Base-by-base conservation (phyloP, 129 eudicot genomes). In the Cynara cardunculus region DNA sequence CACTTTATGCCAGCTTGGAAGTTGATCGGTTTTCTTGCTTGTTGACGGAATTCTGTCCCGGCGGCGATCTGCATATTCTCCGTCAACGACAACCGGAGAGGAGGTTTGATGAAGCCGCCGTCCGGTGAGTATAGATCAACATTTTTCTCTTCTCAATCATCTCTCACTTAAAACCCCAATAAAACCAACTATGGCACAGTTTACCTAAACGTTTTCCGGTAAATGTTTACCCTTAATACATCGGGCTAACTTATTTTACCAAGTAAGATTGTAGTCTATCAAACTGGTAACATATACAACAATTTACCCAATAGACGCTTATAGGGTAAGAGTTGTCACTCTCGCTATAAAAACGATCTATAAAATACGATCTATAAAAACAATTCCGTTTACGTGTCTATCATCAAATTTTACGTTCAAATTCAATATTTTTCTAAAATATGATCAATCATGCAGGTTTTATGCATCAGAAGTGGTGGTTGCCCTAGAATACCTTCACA, bases 31-130 rank as follows among this genome's bases (percentile, higher is more conserved):
- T 92, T 94, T 88, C 90, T 32, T 92, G 97, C 67, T 77, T 92
- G 88, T 83, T 92, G 79, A 92, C 94, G 7, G 94, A 92, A 85
- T 92, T 87, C 24, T 92, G 97, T 80, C 97, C 94, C 25, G 97
- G 95, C 8, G 97, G 95, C 1, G 93, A 92, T 78, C 84, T 90
- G 74, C 97, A 92, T 78, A 75, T 92, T 77, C 93, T 85, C 79
- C 90, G 97, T 1, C 95, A 92, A 86, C 83, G 88, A 3, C 93
- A 90, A 66, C 97, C 95, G 4, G 90, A 82, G 1, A 82, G 85
- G 34, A 84, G 93, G 76, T 92, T 92, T 44, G 80, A 84, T 31
- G 95, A 90, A 82, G 87, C 87, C 44, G 90, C 91, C 4, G 93
- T 92, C 84, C 82, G 95, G 97, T 92, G 79, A 83, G 82, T 61